A percentile compares a stretch with the other conserved stretches of the same genome.
Evolutionary conservation across 805 yeast genomes (phyloP).

Genomic region (Yarrowia sp.): DNA sequence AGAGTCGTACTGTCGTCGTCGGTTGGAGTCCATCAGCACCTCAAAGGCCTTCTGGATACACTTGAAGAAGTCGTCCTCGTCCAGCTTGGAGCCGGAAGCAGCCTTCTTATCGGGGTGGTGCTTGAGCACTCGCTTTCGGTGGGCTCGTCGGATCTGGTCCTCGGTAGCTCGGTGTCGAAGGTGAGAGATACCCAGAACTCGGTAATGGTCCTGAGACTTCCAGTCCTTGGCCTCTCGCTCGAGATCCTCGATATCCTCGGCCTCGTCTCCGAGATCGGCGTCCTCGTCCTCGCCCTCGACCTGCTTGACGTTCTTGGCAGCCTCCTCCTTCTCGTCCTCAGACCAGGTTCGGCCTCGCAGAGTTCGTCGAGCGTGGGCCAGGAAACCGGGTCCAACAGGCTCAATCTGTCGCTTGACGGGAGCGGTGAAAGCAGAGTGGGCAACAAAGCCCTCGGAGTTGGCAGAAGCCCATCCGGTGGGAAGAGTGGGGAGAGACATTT

Average conservation of each 20-base stretch:
- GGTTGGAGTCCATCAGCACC: constrained; percentile 75
- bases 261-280: constrained; percentile 54
- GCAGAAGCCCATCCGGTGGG: constrained; percentile 35
- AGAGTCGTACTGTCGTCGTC: constrained; percentile 92
- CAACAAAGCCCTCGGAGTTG: constrained; percentile 34
- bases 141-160: constrained; percentile 92
- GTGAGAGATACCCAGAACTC: constrained; percentile 90
- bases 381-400: constrained; percentile 93
- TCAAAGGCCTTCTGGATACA: constrained; percentile 96
- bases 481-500: constrained; percentile 33
- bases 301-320: constrained; percentile 74
- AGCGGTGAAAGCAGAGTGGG: constrained; percentile 35
- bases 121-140: constrained; percentile 91
- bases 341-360: constrained; percentile 98
- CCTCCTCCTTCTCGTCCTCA: constrained; percentile 91
- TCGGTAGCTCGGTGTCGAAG: constrained; percentile 88
- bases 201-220: constrained; percentile 95
- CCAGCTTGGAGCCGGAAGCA: constrained; percentile 74
- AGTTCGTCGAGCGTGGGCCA: constrained; percentile 95
- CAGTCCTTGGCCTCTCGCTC: constrained; percentile 96
- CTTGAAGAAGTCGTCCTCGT: constrained; percentile 88
- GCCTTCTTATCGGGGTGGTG: constrained; percentile 99
- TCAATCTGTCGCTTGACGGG: constrained; percentile 65
- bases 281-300: constrained; percentile 58
- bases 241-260: constrained; percentile 77